Conservation (phyloP, 768 basidiomycete species). For the Calocybe cyanea region DNA sequence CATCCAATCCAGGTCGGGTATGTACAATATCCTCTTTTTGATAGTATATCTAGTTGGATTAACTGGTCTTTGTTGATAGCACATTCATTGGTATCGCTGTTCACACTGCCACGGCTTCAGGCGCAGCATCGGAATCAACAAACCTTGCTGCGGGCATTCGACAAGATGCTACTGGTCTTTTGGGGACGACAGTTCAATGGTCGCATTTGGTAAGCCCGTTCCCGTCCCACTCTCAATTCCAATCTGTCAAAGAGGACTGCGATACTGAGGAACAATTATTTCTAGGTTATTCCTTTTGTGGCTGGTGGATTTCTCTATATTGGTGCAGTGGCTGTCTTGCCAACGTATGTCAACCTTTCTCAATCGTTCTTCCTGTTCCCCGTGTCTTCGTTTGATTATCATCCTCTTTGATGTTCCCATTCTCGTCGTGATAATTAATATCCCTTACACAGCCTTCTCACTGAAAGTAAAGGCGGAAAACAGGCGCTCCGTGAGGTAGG, state of each 20-base stretch:
- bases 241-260: background rate
- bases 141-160: slow-evolving; percentile 77
- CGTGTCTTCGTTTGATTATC: background rate
- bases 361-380: background rate
- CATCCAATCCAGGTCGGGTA: slow-evolving; percentile 45
- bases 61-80: slow-evolving; percentile 33
- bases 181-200: slow-evolving; percentile 77
- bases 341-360: slow-evolving; percentile 58
- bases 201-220: slow-evolving; percentile 70
- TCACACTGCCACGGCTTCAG: slow-evolving; percentile 66
- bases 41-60: slow-evolving; percentile 3
- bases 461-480: slow-evolving; percentile 81
- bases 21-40: slow-evolving; percentile 10
- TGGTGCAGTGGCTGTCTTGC: slow-evolving; percentile 87
- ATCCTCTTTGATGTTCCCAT: background rate
- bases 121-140: slow-evolving; percentile 31
- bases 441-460: slow-evolving; percentile 50
- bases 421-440: slow-evolving; percentile 6
- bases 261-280: slow-evolving; percentile 7
- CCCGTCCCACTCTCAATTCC: slow-evolving; percentile 4
- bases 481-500: slow-evolving; percentile 90
- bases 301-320: slow-evolving; percentile 93
- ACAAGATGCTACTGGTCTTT: slow-evolving; percentile 69
- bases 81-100: slow-evolving; percentile 88
- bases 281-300: slow-evolving; percentile 83